A percentile compares a stretch with the other conserved stretches of the same genome.
Conservation (phyloP, 225 moss, liverwort and hornwort species). For the Straminergon stramineum region DNA sequence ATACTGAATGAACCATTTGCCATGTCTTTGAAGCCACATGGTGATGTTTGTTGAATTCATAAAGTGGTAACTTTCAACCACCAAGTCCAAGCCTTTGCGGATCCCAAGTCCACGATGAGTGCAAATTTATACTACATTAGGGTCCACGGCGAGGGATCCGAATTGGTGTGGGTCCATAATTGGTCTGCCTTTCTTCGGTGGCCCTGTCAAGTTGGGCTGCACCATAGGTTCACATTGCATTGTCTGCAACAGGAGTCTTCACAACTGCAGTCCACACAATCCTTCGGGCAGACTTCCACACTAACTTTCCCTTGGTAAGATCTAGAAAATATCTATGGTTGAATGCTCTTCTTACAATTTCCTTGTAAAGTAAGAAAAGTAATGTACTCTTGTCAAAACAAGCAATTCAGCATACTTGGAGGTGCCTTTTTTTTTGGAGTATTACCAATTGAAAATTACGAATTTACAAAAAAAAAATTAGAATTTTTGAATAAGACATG, state of each 20-base stretch:
- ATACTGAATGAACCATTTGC: not conserved
- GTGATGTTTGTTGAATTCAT: not conserved
- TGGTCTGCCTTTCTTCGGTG: not conserved
- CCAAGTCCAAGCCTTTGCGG: not conserved
- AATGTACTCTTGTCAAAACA: too few species aligned
- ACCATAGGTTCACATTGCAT: not conserved
- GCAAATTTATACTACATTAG: too few species aligned
- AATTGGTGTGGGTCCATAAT: not conserved
- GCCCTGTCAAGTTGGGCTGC: not conserved
- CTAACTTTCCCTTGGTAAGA: not conserved
- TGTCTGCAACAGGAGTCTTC: not conserved
- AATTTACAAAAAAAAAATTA: not conserved
- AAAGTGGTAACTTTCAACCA: not conserved
- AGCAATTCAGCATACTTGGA: not conserved
- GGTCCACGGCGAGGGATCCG: not conserved
- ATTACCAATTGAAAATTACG: too few species aligned
- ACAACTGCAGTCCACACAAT: not conserved
- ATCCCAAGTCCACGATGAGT: not conserved
- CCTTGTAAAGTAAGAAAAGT: too few species aligned
- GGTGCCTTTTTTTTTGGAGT: not conserved
- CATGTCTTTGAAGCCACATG: not conserved
- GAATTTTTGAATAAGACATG: accelerated
- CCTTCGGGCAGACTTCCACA: not conserved
- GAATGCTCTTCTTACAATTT: not conserved
- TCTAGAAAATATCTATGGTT: too few species aligned